phyloP scores from a whole-genome alignment of 1,284 basidiomycete species.

The Mycosarcoma mackinlayi region DNA sequence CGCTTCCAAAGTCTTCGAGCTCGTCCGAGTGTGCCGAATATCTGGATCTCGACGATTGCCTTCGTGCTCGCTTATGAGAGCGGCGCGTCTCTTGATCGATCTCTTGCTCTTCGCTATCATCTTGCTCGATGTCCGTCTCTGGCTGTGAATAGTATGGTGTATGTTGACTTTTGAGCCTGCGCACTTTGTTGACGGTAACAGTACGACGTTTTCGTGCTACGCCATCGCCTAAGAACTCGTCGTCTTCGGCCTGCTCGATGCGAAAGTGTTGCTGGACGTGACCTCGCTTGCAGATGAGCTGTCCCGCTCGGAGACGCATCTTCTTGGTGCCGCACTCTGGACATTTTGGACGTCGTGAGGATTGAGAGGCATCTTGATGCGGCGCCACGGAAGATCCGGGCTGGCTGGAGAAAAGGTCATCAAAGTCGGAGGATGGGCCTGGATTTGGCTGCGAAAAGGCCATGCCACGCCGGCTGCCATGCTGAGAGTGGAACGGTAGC shows the following conservation, averaged over 20 bases:
- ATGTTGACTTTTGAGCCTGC: constrained; percentile 39
- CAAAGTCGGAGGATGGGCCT: constrained; percentile 34
- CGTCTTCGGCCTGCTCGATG: constrained; percentile 47
- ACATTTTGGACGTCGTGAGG: constrained; percentile 34
- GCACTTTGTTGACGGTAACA: constrained; percentile 23
- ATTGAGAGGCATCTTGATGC: constrained; percentile 19
- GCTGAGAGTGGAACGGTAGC: constrained; percentile 11
- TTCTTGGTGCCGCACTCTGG: constrained; percentile 47
- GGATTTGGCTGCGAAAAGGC: constrained; percentile 35
- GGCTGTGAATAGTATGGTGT: constrained; percentile 39
- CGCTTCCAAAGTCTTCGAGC: background rate
- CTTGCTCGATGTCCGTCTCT: constrained; percentile 40
- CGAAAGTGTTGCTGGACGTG: constrained; percentile 53
- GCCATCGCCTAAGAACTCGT: constrained; percentile 44
- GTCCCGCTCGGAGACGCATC: constrained; percentile 44
- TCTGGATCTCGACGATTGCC: constrained; percentile 9
- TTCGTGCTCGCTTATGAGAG: constrained; percentile 19
- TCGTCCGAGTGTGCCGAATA: constrained; percentile 15
- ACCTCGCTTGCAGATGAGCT: constrained; percentile 53
- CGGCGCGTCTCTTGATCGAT: constrained; percentile 14
- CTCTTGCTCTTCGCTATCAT: constrained; percentile 38
- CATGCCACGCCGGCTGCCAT: constrained; percentile 10
- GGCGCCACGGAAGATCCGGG: constrained; percentile 12
- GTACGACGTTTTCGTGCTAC: constrained; percentile 32
- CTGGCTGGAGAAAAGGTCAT: constrained; percentile 29